Conservation (phyloP, 2,329 filamentous ascomycete genomes). For the Penicillium sp. region DNA sequence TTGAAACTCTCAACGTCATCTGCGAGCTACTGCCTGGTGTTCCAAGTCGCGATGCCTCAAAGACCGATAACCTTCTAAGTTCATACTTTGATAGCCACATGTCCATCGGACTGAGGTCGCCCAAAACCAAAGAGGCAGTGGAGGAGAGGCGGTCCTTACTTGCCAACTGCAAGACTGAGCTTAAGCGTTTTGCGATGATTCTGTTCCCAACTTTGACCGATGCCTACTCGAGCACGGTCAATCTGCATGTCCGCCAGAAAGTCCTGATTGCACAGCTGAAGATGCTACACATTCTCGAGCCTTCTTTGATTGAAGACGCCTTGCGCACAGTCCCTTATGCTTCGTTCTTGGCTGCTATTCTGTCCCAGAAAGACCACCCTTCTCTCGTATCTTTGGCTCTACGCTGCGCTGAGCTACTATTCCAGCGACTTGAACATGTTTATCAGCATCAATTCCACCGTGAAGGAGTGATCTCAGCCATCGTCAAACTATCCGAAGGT, state of each 20-base stretch:
- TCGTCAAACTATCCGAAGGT: constrained; percentile 69
- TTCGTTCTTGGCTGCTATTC: constrained; percentile 89
- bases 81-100: constrained; percentile 49
- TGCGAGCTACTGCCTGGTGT: constrained; percentile 86
- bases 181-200: constrained; percentile 88
- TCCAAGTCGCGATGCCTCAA: constrained; percentile 55
- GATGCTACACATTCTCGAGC: constrained; percentile 95
- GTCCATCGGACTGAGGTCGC: constrained; percentile 33
- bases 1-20: constrained; percentile 95
- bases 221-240: constrained; percentile 96
- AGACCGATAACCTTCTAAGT: constrained; percentile 48
- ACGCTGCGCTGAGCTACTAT: constrained; percentile 82
- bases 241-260: constrained; percentile 89
- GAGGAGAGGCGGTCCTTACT: constrained; percentile 81
- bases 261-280: constrained; percentile 94
- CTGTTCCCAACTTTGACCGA: constrained; percentile 93
- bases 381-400: constrained; percentile 81
- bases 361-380: constrained; percentile 91
- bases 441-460: constrained; percentile 97
- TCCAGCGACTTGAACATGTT: constrained; percentile 77
- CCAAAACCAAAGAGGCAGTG: constrained; percentile 53
- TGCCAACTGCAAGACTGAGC: constrained; percentile 76
- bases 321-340: constrained; percentile 87
- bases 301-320: constrained; percentile 77
- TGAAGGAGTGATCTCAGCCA: constrained; percentile 91